These are phyloP conservation scores for Strobilomyces echinocephalus DNA, from an alignment of 768 basidiomycete species.

Conservation along the genomic window DNA sequence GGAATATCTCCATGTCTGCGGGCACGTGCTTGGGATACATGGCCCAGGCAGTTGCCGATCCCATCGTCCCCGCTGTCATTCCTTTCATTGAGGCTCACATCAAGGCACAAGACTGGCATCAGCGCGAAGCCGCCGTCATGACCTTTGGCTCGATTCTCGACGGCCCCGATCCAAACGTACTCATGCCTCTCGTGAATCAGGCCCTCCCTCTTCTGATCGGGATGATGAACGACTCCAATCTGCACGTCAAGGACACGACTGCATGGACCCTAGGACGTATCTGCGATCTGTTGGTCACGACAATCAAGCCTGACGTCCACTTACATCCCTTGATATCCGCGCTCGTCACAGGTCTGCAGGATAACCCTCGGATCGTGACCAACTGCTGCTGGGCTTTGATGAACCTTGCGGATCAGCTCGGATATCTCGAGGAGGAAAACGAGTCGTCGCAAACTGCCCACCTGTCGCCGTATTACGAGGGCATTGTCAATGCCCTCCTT, in stretches of 20 bases:
- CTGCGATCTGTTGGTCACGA: conserved; percentile 79
- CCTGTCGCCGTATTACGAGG: conserved; percentile 87
- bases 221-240: conserved; percentile 86
- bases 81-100: conserved; percentile 98
- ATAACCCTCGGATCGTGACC: conserved; percentile 79
- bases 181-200: conserved; percentile 89
- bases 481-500: conserved; percentile 77
- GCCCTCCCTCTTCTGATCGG: conserved; percentile 90
- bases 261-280: conserved; percentile 98
- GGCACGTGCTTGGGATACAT: conserved; percentile 86
- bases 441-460: conserved; percentile 51
- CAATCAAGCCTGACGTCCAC: conserved; percentile 87
- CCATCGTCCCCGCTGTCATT: conserved; percentile 87
- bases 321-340: conserved; percentile 79
- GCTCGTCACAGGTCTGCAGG: conserved; percentile 74
- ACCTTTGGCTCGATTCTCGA: conserved; percentile 97
- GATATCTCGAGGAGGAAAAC: conserved; percentile 61
- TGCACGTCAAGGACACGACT: conserved; percentile 92
- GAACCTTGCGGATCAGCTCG: conserved; percentile 91
- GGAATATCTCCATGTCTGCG: conserved; percentile 97
- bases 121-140: conserved; percentile 97
- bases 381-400: conserved; percentile 97
- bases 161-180: conserved; percentile 83
- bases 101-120: conserved; percentile 87
- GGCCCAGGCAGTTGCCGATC: conserved; percentile 85